A percentile compares a stretch with the other conserved stretches of the same genome.
Evolutionary conservation across 2,329 filamentous ascomycete species (phyloP).

Genomic region (Knufia petricola): DNA sequence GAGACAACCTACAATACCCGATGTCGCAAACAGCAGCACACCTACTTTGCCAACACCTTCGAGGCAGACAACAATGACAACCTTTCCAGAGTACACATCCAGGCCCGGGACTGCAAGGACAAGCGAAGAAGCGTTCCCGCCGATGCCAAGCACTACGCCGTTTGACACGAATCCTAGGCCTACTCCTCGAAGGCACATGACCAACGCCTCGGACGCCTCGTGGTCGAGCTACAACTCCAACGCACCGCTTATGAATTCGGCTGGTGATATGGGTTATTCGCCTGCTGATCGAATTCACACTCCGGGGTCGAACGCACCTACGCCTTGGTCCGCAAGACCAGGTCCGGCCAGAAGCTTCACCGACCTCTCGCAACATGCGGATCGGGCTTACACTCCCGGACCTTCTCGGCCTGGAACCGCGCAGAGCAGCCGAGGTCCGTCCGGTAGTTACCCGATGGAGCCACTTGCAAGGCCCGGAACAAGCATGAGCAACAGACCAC

Average conservation of each 20-base stretch:
- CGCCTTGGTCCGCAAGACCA: slow-evolving; percentile 17
- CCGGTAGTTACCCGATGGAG: slow-evolving; percentile 25
- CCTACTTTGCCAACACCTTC: slow-evolving; percentile 50
- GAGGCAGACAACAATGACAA: slow-evolving; percentile 52
- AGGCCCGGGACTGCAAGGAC: slow-evolving; percentile 45
- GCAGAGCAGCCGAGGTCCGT: slow-evolving; percentile 21
- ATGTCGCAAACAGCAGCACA: slow-evolving; percentile 39
- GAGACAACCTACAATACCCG: slow-evolving; percentile 51
- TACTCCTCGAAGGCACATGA: slow-evolving; percentile 32
- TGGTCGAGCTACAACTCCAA: slow-evolving; percentile 53
- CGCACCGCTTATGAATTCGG: slow-evolving; percentile 51
- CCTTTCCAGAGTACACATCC: slow-evolving; percentile 54
- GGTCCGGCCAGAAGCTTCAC: slow-evolving; percentile 17
- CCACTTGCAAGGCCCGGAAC: slow-evolving; percentile 22
- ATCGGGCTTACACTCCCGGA: slow-evolving; percentile 23
- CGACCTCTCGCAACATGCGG: slow-evolving; percentile 23
- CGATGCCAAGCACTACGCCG: slow-evolving; percentile 25
- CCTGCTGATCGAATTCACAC: slow-evolving; percentile 19
- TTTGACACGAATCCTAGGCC: slow-evolving; percentile 4
- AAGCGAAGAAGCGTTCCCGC: slow-evolving; percentile 16
- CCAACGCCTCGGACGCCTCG: slow-evolving; percentile 46
- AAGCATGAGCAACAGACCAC: slow-evolving; percentile 17
- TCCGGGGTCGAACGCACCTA: slow-evolving; percentile 22
- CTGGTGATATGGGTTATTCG: slow-evolving; percentile 50
- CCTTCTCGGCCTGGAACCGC: slow-evolving; percentile 21